Base-by-base conservation (phyloP, 2,329 filamentous ascomycete genomes). In the Penicillium sp. region DNA sequence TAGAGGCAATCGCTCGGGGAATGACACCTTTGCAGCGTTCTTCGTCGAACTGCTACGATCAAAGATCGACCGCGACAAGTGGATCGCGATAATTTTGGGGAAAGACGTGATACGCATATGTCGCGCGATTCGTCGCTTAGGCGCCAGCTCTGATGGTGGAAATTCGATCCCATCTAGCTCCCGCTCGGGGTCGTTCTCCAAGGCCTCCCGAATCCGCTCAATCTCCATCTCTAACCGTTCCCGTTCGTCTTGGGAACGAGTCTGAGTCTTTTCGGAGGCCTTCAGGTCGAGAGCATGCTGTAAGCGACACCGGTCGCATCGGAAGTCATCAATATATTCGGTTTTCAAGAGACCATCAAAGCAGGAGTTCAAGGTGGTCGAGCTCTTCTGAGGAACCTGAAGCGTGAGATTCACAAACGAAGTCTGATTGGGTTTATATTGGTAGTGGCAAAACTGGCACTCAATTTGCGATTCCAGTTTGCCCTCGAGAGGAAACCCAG, bases 291-390 rank as follows among this genome's bases (percentile, higher is more conserved):
- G 77, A 3, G 92, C 92, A 71, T 96, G 89, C 39, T 90, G 75
- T n/a, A 99, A 80, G 19, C 92, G 86, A 69, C 94, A 99, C 75
- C 87, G 90, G 66, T 97, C 94, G 76, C 94, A 99, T 64, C 90
- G 92, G 79, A 95, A 99, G 71, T 96, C 94, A 59, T 97, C 93
- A 61, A 99, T 97, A 70, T 92, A 89, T 73, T 99, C 94, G 0
- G 91, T 91, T 75, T 96, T 96, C 63, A 99, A 87, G 74, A 97
- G 88, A 36, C 90, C 90, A 67, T 99, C 94, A 65, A 99, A 94
- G 73, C 94, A 99, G 8, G 87, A 82, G 68, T 89, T 92, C 14
- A 99, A 81, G 0, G 91, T 88, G 0, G 92, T 92, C 2, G 90
- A 89, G 47, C 82, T 86, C 58, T 87, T 84, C 70, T 94, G 90